Base-by-base conservation (phyloP, 2,329 filamentous ascomycete species). In the Scedosporium minutisporum region DNA sequence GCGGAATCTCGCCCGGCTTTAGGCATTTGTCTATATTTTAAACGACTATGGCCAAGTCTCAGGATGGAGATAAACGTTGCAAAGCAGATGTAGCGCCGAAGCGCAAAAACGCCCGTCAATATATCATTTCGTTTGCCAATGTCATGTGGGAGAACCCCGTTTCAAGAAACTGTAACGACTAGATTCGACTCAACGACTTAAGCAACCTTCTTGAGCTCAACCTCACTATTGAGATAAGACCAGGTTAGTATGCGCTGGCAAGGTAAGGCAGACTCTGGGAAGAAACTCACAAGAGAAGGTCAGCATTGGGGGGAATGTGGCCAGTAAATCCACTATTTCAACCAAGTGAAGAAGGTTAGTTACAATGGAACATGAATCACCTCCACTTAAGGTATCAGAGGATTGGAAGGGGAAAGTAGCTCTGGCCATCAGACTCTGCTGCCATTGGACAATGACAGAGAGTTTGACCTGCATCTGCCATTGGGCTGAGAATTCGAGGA, bases 271-370 rank as follows among this genome's bases (percentile, higher is more conserved):
- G 10, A 41, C 33, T 38, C 4, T 25, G 16, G 16, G 42, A 7
- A 42, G 23, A n/a, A 16, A 85, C 90, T 82, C 82, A 95, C 91
- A 96, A 96, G 78, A 96, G 82, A 65, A 96, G 82, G 67, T 82
- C 85, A n/a, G 90, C 78, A 69, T 88, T 84, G 46, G 86, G 76
- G 65, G 91, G 91, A 66, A 96, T 96, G 70, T 87, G 80, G 63
- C 86, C 87, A 41, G 88, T 85, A 79, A 93, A 95, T 63, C 91
- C 91, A 68, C 89, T 92, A 66, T 64, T 65, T 64, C 61, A 25
- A 53, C 25, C 38, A 9, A 33, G 29, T 33, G 7, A 33, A 33
- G 6, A 16, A 58, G 25, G n/a, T 58, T 27, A 55, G 51, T 38
- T 25, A 55, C 7, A 27, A 14, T 55, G 5, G 44, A n/a, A 21